Evolutionary conservation across 2,329 filamentous ascomycete species (phyloP), one percentile per base, ranked within the genome.

Genomic region (Pezicula rhizophila): DNA sequence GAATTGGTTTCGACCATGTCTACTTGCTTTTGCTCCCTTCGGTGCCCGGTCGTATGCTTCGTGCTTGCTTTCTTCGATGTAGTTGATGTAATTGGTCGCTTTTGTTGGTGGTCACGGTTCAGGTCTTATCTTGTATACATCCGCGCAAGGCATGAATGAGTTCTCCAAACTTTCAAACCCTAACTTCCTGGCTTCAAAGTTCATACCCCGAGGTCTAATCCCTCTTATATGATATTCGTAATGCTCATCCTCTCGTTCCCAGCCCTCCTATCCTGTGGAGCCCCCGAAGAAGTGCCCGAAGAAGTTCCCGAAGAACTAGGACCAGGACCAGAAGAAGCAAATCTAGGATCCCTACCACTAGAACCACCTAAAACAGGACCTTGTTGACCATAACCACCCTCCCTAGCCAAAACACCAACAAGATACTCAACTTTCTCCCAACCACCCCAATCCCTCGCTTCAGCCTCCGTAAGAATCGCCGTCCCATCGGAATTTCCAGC

Each of bases 351-450:
- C n/a, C 40, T 23, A 11, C 20, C 40, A 25, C 8, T 20, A 23
- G 23, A 23, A 23, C 23, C 23, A 23, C 23, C 23, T 7, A 23
- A 23, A 23, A 23, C 3, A 2, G 52, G 52, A 10, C 47, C 20
- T 39, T 47, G 47, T 23, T 54, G 48, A 15, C 45, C 46, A 42
- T 52, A 55, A 4, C 50, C 55, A 14, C 53, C 52, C 26, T 51
- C 60, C 26, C 60, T 54, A 1, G 74, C 58, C 31, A 89, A 66
- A 37, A 76, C 72, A 15, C 76, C 71, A 4, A 87, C 70, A 18
- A 79, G 73, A 47, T 76, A 73, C 59, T 93, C 85, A 12, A 95
- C 72, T 52, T 79, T 78, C 18, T 81, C 79, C 91, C 91, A 96
- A 2, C 87, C 88, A 45, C 83, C 82, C 88, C 89, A 95, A 42